Evolutionary conservation across 805 yeast species (phyloP).

Genomic region (Kazachstania bromeliacearum): DNA sequence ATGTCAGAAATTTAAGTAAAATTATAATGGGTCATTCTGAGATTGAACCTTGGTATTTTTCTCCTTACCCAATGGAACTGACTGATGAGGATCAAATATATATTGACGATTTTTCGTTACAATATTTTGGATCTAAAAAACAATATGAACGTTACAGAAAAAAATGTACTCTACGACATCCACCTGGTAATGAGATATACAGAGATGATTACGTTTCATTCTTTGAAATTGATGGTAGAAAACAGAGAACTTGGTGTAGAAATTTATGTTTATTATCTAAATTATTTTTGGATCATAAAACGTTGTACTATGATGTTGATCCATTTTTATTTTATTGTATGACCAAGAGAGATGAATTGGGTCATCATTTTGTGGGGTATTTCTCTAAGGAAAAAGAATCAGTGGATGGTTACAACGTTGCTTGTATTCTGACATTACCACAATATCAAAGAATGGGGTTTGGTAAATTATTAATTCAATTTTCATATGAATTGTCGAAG

Average conservation of each 20-base stretch:
- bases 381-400: slow-evolving; percentile 95
- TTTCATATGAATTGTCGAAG: slow-evolving; percentile 82
- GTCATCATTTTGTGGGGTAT: slow-evolving; percentile 94
- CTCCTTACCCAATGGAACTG: slow-evolving; percentile 91
- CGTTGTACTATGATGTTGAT: slow-evolving; percentile 94
- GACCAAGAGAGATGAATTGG: slow-evolving; percentile 82
- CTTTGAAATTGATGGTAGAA: slow-evolving; percentile 94
- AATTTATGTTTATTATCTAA: slow-evolving; percentile 86
- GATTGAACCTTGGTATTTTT: slow-evolving; percentile 98
- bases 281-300: slow-evolving; percentile 88
- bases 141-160: slow-evolving; percentile 88
- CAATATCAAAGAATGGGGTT: slow-evolving; percentile 94
- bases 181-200: slow-evolving; percentile 97
- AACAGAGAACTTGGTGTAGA: slow-evolving; percentile 95
- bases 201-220: slow-evolving; percentile 88
- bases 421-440: slow-evolving; percentile 92
- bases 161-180: slow-evolving; percentile 85
- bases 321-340: slow-evolving; percentile 94
- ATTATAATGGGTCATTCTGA: slow-evolving; percentile 82
- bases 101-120: slow-evolving; percentile 83
- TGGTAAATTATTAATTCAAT: slow-evolving; percentile 85
- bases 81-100: slow-evolving; percentile 87
- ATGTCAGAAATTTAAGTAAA: slow-evolving; percentile 73
- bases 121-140: slow-evolving; percentile 78
- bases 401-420: slow-evolving; percentile 91